A percentile compares a stretch with the other conserved stretches of the same genome.
Evolutionary conservation across 2,329 filamentous ascomycete species (phyloP).

Genomic region (Capronia americana): DNA sequence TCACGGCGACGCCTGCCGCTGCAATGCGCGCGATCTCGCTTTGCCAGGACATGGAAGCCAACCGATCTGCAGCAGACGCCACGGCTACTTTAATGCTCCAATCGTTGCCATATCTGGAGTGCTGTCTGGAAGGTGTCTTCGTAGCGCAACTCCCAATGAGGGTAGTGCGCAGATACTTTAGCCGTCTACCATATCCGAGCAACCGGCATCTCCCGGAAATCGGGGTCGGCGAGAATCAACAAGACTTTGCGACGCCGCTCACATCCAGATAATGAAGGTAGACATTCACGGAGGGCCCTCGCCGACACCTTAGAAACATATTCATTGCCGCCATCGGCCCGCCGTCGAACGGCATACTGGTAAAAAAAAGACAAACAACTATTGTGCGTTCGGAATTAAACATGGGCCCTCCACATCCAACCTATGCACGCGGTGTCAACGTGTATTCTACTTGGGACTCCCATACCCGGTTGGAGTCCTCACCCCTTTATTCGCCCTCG

Average conservation of each 20-base stretch:
- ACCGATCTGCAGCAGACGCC: background rate
- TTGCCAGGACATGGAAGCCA: conserved; percentile 2
- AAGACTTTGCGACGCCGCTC: background rate
- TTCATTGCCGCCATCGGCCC: background rate
- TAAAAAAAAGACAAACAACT: background rate
- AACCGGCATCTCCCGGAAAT: background rate
- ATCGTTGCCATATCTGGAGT: conserved; percentile 10
- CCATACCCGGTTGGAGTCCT: conserved; percentile 23
- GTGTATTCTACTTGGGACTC: background rate
- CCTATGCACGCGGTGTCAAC: background rate
- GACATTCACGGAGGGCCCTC: background rate
- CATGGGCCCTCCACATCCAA: background rate
- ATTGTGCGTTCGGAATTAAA: background rate
- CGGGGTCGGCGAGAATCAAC: background rate
- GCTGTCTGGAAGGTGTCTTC: conserved; percentile 18
- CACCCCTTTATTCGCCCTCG: conserved; percentile 29
- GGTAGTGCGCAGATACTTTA: conserved; percentile 11
- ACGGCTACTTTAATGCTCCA: conserved; percentile 7
- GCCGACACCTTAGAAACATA: background rate
- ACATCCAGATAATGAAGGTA: background rate
- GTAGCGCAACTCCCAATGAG: conserved; percentile 13
- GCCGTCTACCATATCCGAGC: background rate
- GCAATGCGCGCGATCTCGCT: background rate
- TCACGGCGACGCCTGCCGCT: background rate
- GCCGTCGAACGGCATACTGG: background rate